These are phyloP conservation scores for Ophiostoma triangulosporum DNA, from an alignment of 2,329 filamentous ascomycete species.

Conservation along the genomic window DNA sequence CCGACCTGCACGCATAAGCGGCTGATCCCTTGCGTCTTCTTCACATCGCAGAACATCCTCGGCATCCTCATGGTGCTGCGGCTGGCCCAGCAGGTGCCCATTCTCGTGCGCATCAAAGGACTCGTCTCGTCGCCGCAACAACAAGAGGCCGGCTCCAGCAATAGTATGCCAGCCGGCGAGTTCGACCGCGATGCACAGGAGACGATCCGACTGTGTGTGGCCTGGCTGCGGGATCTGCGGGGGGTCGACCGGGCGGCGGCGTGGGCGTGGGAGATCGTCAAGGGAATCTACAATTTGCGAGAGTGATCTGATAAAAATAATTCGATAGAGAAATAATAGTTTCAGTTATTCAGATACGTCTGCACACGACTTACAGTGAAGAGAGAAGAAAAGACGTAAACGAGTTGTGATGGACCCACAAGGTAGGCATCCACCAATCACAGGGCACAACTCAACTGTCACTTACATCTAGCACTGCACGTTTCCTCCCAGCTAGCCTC, in stretches of 20 bases:
- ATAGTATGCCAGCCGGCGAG: slow-evolving; percentile 13
- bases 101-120: slow-evolving; percentile 33
- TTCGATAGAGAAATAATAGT: not conserved
- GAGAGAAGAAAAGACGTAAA: too few relatives aligned
- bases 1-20: slow-evolving; percentile 44
- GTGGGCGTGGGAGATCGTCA: slow-evolving; percentile 42
- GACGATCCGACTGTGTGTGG: slow-evolving; percentile 38
- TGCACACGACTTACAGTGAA: too few relatives aligned
- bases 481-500: too few relatives aligned
- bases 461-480: too few relatives aligned
- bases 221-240: slow-evolving; percentile 46
- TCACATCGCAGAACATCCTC: slow-evolving; percentile 49
- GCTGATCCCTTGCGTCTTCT: slow-evolving; percentile 43
- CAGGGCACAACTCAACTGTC: too few relatives aligned
- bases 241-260: slow-evolving; percentile 38
- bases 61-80: slow-evolving; percentile 44
- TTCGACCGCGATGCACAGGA: slow-evolving; percentile 38
- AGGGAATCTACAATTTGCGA: slow-evolving; percentile 27
- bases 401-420: too few relatives aligned
- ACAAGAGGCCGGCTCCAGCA: not conserved
- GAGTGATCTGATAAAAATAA: not conserved
- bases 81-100: slow-evolving; percentile 36
- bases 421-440: too few relatives aligned
- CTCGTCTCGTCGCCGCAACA: not conserved
- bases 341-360: too few relatives aligned